Conservation (phyloP, 305 asterid species). For the Solanum hybrid region DNA sequence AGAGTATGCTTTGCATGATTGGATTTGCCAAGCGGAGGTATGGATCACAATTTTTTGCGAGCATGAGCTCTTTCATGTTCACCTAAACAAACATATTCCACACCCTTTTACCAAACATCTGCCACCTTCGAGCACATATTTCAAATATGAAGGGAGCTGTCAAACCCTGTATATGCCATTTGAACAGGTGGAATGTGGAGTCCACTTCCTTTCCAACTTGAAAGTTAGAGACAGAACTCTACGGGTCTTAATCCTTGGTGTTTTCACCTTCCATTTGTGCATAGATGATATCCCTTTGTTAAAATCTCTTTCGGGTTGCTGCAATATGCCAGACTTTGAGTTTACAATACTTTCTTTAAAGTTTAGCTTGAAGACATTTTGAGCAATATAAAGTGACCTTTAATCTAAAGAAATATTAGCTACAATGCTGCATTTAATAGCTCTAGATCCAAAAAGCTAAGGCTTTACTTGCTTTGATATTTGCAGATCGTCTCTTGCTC, state of each 20-base stretch:
- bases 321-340: neutral
- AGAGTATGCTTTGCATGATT: neutral
- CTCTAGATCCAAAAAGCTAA: neutral
- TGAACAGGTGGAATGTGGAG: neutral
- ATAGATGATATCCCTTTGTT: neutral
- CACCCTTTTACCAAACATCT: neutral
- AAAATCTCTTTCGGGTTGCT: neutral
- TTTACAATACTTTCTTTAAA: neutral
- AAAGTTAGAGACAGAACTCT: neutral
- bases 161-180: neutral
- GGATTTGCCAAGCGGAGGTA: neutral
- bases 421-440: neutral
- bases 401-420: neutral
- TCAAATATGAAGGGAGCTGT: neutral
- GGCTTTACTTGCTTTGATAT: conserved; percentile 23
- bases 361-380: neutral
- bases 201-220: neutral
- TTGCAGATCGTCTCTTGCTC: conserved; percentile 32
- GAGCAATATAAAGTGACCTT: neutral
- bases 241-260: neutral
- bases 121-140: neutral
- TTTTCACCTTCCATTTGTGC: neutral
- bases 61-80: neutral
- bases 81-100: neutral
- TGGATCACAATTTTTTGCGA: neutral